Evolutionary conservation across 2,329 filamentous ascomycete genomes (phyloP), one percentile per base, ranked within the genome.

Genomic region (Phialophora expanda): DNA sequence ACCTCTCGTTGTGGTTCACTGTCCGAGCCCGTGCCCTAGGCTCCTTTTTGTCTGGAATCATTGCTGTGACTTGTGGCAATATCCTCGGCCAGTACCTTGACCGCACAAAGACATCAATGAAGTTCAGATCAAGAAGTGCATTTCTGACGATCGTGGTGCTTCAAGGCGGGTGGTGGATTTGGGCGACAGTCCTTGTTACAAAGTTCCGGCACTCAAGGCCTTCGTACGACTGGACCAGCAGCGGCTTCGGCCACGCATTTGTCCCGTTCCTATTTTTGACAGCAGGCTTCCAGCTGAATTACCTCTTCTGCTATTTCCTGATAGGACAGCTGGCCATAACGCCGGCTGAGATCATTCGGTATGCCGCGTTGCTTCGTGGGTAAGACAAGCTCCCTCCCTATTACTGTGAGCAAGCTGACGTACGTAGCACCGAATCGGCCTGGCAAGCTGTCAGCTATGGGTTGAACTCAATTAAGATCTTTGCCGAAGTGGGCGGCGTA

Each of bases 381-480:
- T 61, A 61, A 51, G 57, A 53, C n/a, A 34, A 26, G 6, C 20
- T 41, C 20, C 20, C 7, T 34, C 4, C 46, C 46, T 8, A 3
- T 14, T 32, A 1, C 2, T 12, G 28, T 53, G 4, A 53, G 14
- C 41, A 38, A 38, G 46, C 57, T 61, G 46, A 61, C 30, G 20
- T 44, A 34, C 2, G 4, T 34, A 61, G 87, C 0, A 90, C 87
- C 0, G 89, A 92, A 76, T 90, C 88, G 1, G 90, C 88, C 0
- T 89, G 87, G 78, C 90, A 92, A 74, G 89, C 89, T 6, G 77
- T 92, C 17, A 90, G 87, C 72, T 92, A 92, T 66, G 90, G 89
- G 0, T 76, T 91, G 0, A 85, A 84, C 8, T 88, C 86, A 2
- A 70, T 91, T 9, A 77, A 80, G 0, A 74, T 90, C 5, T 88